phyloP scores from a whole-genome alignment of 176 grass and related monocot species.

The Chrysopogon serrulatus region DNA sequence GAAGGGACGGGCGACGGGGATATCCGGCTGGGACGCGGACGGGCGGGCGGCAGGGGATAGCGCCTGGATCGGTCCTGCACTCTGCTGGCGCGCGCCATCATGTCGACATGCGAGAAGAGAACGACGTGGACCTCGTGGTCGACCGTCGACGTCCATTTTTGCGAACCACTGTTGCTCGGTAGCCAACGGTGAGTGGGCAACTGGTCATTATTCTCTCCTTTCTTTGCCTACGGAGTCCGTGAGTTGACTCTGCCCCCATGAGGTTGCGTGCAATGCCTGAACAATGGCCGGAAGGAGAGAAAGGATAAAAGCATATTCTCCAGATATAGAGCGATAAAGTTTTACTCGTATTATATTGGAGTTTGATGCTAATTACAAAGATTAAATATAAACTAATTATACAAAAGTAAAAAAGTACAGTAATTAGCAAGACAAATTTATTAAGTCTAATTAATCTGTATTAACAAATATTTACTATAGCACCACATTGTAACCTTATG shows the following conservation, averaged over 20 bases:
- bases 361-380: too few species aligned
- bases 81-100: conserved; percentile 6
- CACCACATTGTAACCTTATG: too few species aligned
- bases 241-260: not conserved
- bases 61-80: not conserved
- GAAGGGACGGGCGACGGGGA: not conserved
- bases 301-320: too few species aligned
- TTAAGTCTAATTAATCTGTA: too few species aligned
- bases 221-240: not conserved
- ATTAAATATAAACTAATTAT: too few species aligned
- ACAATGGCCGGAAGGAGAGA: too few species aligned
- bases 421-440: too few species aligned
- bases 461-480: too few species aligned
- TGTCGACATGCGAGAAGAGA: conserved; percentile 15
- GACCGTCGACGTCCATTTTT: not conserved
- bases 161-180: not conserved
- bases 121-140: not conserved
- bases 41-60: not conserved
- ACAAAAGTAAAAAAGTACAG: too few species aligned
- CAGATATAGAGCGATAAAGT: too few species aligned
- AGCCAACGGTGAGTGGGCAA: not conserved
- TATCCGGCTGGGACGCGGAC: conserved; percentile 12
- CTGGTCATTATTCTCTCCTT: not conserved
- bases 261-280: too few species aligned
- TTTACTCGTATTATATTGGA: too few species aligned